These are phyloP conservation scores for Botryotinia calthae DNA, from an alignment of 2,329 filamentous ascomycete species.

Conservation along the genomic window DNA sequence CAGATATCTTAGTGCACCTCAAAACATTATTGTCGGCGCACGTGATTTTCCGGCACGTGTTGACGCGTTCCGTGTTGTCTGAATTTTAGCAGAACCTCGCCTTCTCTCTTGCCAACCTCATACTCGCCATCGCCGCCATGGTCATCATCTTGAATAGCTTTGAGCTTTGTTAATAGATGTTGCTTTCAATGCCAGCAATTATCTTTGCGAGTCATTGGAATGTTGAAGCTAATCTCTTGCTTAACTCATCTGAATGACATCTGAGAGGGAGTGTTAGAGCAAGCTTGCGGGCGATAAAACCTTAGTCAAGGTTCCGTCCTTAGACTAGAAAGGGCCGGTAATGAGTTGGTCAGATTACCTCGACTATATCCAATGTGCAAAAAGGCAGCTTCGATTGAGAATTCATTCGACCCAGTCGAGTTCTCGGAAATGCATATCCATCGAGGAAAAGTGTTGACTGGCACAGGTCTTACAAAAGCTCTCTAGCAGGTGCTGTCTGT, in stretches of 20 bases:
- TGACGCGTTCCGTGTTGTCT: background rate
- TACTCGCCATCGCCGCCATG: too few species aligned
- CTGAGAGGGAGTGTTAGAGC: too few species aligned
- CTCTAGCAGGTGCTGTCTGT: too few species aligned
- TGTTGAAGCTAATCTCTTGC: too few species aligned
- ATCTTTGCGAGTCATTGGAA: too few species aligned
- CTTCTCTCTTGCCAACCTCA: background rate
- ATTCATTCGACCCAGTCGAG: too few species aligned
- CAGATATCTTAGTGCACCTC: background rate
- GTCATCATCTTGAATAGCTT: too few species aligned
- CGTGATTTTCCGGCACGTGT: background rate
- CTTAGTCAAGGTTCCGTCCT: background rate
- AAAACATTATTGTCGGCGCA: background rate
- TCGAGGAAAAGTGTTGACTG: background rate
- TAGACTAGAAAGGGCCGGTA: background rate
- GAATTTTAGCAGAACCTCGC: background rate
- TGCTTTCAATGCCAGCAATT: too few species aligned
- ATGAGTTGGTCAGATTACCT: background rate
- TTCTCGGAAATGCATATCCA: background rate
- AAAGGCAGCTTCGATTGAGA: background rate
- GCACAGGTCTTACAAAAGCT: too few species aligned
- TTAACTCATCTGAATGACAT: too few species aligned
- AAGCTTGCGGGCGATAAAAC: too few species aligned
- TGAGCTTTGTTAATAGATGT: too few species aligned
- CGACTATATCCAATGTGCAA: background rate